Evolutionary conservation across 2,329 filamentous ascomycete species (phyloP).

Genomic region (Metarhizium sp.): DNA sequence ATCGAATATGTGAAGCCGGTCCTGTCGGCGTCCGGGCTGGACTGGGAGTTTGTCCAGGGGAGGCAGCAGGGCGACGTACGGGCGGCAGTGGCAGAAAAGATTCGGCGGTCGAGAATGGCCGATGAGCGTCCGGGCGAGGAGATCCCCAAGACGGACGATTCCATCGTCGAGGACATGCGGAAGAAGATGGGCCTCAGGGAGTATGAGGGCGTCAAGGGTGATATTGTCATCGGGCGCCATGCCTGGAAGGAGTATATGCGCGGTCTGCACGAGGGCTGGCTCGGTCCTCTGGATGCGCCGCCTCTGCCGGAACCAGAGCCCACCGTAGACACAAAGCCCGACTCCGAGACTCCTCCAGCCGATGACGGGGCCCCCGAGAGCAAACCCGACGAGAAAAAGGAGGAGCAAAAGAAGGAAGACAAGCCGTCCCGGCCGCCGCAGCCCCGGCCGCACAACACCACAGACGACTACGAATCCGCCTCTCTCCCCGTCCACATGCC

Average conservation of each 20-base stretch:
- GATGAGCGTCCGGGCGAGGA: slow-evolving; percentile 42
- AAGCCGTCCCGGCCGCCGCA: slow-evolving; percentile 52
- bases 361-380: slow-evolving; percentile 14
- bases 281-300: slow-evolving; percentile 70
- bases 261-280: slow-evolving; percentile 91
- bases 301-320: slow-evolving; percentile 15
- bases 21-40: slow-evolving; percentile 76
- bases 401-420: slow-evolving; percentile 31
- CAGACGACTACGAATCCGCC: slow-evolving; percentile 61
- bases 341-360: slow-evolving; percentile 12
- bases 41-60: slow-evolving; percentile 95
- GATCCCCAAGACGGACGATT: slow-evolving; percentile 38
- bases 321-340: slow-evolving; percentile 9
- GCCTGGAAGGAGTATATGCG: slow-evolving; percentile 97
- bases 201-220: slow-evolving; percentile 67
- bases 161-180: slow-evolving; percentile 53
- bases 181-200: slow-evolving; percentile 57
- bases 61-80: slow-evolving; percentile 87
- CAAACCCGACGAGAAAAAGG: slow-evolving; percentile 23
- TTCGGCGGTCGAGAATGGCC: slow-evolving; percentile 60
- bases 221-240: slow-evolving; percentile 82
- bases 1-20: slow-evolving; percentile 93
- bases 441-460: slow-evolving; percentile 64
- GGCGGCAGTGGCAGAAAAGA: slow-evolving; percentile 76
- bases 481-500: slow-evolving; percentile 58